phyloP scores from a whole-genome alignment of 2,329 filamentous ascomycete genomes.

The Pseudofabraea citricarpa region DNA sequence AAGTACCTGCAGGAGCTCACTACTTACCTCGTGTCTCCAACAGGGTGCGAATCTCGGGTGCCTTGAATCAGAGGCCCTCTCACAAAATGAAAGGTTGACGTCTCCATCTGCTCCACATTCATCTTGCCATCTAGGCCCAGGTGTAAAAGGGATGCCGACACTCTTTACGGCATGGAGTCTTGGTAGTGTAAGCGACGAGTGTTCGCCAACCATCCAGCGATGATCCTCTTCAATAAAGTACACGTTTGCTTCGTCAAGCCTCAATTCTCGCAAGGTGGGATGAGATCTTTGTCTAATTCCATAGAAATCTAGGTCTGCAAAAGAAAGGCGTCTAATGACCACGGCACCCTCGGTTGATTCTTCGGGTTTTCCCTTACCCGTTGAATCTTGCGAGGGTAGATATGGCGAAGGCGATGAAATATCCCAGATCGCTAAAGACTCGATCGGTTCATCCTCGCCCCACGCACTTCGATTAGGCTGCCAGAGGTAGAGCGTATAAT shows the following conservation, averaged over 20 bases:
- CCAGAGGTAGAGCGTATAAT: constrained; percentile 60
- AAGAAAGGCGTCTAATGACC: constrained; percentile 44
- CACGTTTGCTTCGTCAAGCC: constrained; percentile 40
- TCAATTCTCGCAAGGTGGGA: constrained; percentile 44
- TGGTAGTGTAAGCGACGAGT: constrained; percentile 35
- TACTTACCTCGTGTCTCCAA: constrained; percentile 42
- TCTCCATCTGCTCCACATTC: constrained; percentile 34
- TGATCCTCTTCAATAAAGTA: constrained; percentile 54
- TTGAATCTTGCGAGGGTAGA: constrained; percentile 45
- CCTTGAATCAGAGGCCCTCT: constrained; percentile 11
- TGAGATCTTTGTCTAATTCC: constrained; percentile 46
- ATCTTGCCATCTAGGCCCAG: constrained; percentile 46
- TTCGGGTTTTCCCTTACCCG: constrained; percentile 31
- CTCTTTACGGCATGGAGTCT: constrained; percentile 41
- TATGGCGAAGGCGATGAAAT: constrained; percentile 45
- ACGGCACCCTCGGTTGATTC: constrained; percentile 32
- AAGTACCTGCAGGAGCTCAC: not conserved
- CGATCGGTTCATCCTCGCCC: constrained; percentile 51
- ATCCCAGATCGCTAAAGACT: constrained; percentile 56
- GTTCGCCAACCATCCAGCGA: constrained; percentile 41
- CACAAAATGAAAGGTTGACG: constrained; percentile 18
- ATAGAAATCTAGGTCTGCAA: constrained; percentile 46
- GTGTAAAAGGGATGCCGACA: constrained; percentile 49
- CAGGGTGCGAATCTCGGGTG: constrained; percentile 38
- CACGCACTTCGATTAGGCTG: constrained; percentile 51